These are phyloP conservation scores for Peronospora belbahrii DNA, from an alignment of 352 stramenopile species.

Conservation along the genomic window DNA sequence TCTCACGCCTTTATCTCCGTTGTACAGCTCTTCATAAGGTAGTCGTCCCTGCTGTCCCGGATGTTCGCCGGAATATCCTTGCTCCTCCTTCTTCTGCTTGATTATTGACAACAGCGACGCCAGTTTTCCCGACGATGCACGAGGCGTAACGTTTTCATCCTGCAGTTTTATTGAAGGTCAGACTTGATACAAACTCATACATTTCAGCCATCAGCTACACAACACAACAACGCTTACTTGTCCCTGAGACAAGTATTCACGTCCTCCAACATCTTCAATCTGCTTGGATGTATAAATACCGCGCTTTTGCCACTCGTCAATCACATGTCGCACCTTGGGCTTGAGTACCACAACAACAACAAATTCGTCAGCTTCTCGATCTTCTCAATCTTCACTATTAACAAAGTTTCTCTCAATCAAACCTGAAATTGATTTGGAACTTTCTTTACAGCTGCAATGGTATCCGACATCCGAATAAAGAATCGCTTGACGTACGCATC, in stretches of 20 bases:
- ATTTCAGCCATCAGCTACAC: background rate
- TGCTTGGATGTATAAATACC: constrained; percentile 55
- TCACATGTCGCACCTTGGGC: constrained; percentile 54
- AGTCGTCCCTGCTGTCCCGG: constrained; percentile 6
- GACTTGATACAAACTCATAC: background rate
- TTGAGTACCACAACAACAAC: constrained; percentile 9
- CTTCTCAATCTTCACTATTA: background rate
- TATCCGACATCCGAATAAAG: constrained; percentile 58
- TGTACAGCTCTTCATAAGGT: constrained; percentile 5
- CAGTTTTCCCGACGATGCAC: constrained; percentile 44
- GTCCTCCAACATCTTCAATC: constrained; percentile 58
- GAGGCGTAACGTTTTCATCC: constrained; percentile 32
- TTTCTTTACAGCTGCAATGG: constrained; percentile 64
- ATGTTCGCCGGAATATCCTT: constrained; percentile 17
- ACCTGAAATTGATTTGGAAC: constrained; percentile 60
- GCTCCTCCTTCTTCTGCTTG: constrained; percentile 72
- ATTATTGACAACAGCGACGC: constrained; percentile 75
- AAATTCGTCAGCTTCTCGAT: constrained; percentile 1
- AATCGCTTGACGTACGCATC: constrained; percentile 78
- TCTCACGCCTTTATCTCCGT: constrained; percentile 12
- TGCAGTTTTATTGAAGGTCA: constrained; percentile 4
- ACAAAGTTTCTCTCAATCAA: background rate
- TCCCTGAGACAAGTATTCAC: constrained; percentile 17
- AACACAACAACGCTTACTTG: constrained; percentile 11
- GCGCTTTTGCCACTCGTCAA: constrained; percentile 73